Conservation (phyloP, 108 stramenopile species). For the Chaetoceros tenuissimus region DNA sequence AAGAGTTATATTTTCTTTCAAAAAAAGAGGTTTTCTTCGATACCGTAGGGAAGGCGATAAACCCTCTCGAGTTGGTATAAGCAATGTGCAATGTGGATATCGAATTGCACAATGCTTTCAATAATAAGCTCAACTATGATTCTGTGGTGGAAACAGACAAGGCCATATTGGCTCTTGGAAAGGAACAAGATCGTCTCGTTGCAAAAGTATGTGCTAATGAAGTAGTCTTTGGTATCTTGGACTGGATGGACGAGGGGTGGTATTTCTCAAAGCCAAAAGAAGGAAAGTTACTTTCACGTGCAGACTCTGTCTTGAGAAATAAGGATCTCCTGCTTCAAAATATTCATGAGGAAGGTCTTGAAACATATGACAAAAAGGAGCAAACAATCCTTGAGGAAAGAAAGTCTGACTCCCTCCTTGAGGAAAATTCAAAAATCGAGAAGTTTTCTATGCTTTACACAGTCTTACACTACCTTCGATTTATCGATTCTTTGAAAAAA, state of each 20-base stretch:
- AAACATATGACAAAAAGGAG: conserved; percentile 6
- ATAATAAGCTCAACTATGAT: conserved; percentile 14
- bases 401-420: conserved; percentile 5
- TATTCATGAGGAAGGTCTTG: conserved; percentile 29
- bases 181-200: conserved; percentile 20
- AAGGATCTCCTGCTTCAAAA: background rate
- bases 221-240: conserved; percentile 12
- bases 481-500: too few species aligned
- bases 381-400: conserved; percentile 4
- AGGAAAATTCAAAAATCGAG: too few species aligned
- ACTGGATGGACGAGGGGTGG: conserved; percentile 9
- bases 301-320: background rate
- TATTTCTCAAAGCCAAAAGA: background rate
- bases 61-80: too few species aligned
- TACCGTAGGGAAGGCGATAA: too few species aligned
- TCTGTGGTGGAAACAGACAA: conserved; percentile 7
- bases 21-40: too few species aligned
- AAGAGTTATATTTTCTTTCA: too few species aligned
- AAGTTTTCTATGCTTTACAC: too few species aligned
- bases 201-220: conserved; percentile 6
- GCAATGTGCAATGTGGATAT: too few species aligned
- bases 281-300: too few species aligned
- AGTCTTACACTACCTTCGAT: too few species aligned
- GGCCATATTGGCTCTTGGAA: conserved; percentile 21
- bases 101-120: background rate